phyloP scores from a whole-genome alignment of 805 yeast species.

The Candida koratica region DNA sequence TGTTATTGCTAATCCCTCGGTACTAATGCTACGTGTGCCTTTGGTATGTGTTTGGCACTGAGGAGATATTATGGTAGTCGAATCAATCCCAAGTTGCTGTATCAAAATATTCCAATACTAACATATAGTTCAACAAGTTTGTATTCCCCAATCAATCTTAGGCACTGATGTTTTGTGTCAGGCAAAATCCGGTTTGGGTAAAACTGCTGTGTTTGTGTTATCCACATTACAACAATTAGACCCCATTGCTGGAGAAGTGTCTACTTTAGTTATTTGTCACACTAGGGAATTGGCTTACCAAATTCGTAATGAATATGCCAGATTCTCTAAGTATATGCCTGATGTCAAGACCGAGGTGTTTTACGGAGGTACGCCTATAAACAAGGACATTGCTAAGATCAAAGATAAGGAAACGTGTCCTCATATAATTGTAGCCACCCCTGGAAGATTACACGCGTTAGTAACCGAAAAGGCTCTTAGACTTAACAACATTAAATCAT shows the following conservation, averaged over 20 bases:
- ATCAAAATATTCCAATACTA: too few species aligned
- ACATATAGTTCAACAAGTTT: conserved; percentile 84
- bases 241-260: conserved; percentile 94
- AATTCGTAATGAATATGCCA: conserved; percentile 93
- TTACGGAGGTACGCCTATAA: conserved; percentile 90
- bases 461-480: conserved; percentile 88
- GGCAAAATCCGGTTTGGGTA: conserved; percentile 99
- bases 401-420: conserved; percentile 93
- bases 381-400: conserved; percentile 80
- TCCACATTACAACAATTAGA: conserved; percentile 96
- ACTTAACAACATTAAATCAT: conserved; percentile 84
- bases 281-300: conserved; percentile 99
- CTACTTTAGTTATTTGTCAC: conserved; percentile 93
- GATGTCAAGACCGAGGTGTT: conserved; percentile 95
- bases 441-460: conserved; percentile 94
- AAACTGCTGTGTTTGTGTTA: conserved; percentile 95
- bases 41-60: too few species aligned
- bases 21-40: too few species aligned
- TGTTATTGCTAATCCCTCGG: too few species aligned
- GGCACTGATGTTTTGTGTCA: conserved; percentile 98
- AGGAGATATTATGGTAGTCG: too few species aligned
- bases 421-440: conserved; percentile 95
- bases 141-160: conserved; percentile 95
- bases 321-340: conserved; percentile 98
- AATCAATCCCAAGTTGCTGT: too few species aligned